Evolutionary conservation across 495 filamentous ascomycete species (phyloP), one percentile per base, ranked within the genome.

Genomic region (Podospora anserina): DNA sequence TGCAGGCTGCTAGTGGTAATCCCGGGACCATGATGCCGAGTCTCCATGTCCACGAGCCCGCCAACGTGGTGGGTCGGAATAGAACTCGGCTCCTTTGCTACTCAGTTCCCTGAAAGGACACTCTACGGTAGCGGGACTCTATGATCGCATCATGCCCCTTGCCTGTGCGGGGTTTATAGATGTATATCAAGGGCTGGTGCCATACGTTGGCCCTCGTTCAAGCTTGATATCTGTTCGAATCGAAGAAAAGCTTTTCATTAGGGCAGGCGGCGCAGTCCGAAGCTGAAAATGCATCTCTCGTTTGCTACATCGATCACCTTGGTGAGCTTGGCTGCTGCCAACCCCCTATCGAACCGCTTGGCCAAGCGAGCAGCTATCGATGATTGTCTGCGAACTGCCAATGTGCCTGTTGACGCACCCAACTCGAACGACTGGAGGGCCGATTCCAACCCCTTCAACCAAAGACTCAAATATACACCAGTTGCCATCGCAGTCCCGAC

Each of bases 401-500:
- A 67, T 3, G 79, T 82, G 27, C 74, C 71, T 0, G 71, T 74
- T 53, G 77, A 80, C 68, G 66, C 71, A 15, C 66, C 69, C 27
- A 73, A 73, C 63, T 82, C 79, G 0, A 70, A 70, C 7, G 78
- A 80, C 67, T 83, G 81, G 77, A 73, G 74, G 27, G 66, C 68
- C 30, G 82, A 82, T 23, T 75, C 73, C 20, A 72, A 72, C 7
- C 75, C 81, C 4, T 82, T 81, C 71, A 82, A 82, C 71, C 76
- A 75, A 55, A 70, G 80, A 19, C 67, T 82, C 30, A 61, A 70
- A 11, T 82, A 78, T 68, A 78, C 69, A 4, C 80, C 80, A 16
- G 74, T 75, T 18, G 79, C 79, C 3, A 80, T 84, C 57, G 81
- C 77, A 2, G 79, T 79, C 16, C 79, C 82, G 1, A 79, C 76